phyloP scores from a whole-genome alignment of 805 yeast species.

The Lipomyces mesembrius region DNA sequence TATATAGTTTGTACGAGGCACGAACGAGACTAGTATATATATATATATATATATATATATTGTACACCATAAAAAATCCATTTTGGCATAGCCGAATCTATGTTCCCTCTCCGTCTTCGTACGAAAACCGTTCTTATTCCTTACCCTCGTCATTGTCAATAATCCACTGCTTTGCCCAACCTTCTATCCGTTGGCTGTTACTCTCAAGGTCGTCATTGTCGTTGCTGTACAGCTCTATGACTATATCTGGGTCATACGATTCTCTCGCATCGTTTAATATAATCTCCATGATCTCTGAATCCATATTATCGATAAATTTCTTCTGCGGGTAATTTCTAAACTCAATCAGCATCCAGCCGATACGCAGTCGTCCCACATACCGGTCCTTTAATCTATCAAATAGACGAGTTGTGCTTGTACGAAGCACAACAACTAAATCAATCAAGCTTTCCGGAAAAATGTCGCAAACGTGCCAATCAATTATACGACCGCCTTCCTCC shows the following conservation, averaged over 20 bases:
- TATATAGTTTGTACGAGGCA: slow-evolving; percentile 3
- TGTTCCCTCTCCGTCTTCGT: not conserved
- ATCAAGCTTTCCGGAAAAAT: slow-evolving; percentile 90
- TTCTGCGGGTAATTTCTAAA: slow-evolving; percentile 66
- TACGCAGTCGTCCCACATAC: slow-evolving; percentile 6
- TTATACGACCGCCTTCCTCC: slow-evolving; percentile 81
- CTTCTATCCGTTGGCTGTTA: slow-evolving; percentile 74
- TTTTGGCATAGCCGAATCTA: not conserved
- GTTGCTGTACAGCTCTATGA: slow-evolving; percentile 78
- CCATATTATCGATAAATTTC: slow-evolving; percentile 88
- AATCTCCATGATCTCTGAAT: slow-evolving; percentile 96
- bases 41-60: not conserved
- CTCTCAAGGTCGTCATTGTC: slow-evolving; percentile 74
- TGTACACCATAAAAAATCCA: not conserved
- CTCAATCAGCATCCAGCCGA: not conserved
- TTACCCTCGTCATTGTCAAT: slow-evolving; percentile 49
- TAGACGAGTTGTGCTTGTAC: slow-evolving; percentile 72
- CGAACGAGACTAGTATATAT: not conserved
- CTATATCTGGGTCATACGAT: slow-evolving; percentile 75
- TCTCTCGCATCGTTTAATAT: slow-evolving; percentile 85
- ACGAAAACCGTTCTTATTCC: not conserved
- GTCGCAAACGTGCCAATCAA: slow-evolving; percentile 98
- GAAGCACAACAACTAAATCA: slow-evolving; percentile 87
- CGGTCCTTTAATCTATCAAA: slow-evolving; percentile 77
- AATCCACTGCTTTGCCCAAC: slow-evolving; percentile 80